phyloP scores from a whole-genome alignment of 192 early-diverging fungal species.

The Coemansia sp. region DNA sequence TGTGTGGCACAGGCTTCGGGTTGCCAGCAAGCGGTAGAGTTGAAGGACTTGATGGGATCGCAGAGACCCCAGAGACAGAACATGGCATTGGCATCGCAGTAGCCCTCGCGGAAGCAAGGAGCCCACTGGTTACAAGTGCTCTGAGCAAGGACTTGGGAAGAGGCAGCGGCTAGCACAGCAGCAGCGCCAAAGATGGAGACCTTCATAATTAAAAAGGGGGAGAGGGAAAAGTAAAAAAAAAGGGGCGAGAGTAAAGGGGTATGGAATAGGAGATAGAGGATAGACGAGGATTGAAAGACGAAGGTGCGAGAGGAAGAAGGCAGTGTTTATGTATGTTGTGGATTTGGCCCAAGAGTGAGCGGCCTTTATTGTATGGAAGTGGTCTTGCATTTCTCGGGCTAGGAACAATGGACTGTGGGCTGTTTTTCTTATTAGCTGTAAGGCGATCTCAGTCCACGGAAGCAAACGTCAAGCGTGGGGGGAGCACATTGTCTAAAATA shows the following conservation, averaged over 20 bases:
- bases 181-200: conserved; percentile 18
- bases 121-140: conserved; percentile 42
- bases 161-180: conserved; percentile 22
- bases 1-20: conserved; percentile 38
- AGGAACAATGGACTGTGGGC: background rate
- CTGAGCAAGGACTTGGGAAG: conserved; percentile 28
- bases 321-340: background rate
- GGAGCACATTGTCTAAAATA: background rate
- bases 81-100: conserved; percentile 47
- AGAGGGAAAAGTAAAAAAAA: background rate
- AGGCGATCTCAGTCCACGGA: conserved; percentile 1
- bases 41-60: conserved; percentile 48
- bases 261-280: background rate
- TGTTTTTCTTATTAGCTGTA: background rate
- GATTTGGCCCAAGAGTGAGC: too few species aligned
- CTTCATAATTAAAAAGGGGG: conserved; percentile 14
- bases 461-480: background rate
- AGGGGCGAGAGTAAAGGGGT: background rate
- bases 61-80: conserved; percentile 54
- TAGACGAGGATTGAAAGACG: background rate
- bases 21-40: conserved; percentile 48
- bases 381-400: background rate
- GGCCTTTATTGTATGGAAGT: background rate
- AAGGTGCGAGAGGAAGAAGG: background rate
- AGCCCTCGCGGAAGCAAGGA: conserved; percentile 57